A percentile compares a stretch with the other conserved stretches of the same genome.
Evolutionary conservation across 257 asterid species (phyloP).

Genomic region (Nemophila menziesii): DNA sequence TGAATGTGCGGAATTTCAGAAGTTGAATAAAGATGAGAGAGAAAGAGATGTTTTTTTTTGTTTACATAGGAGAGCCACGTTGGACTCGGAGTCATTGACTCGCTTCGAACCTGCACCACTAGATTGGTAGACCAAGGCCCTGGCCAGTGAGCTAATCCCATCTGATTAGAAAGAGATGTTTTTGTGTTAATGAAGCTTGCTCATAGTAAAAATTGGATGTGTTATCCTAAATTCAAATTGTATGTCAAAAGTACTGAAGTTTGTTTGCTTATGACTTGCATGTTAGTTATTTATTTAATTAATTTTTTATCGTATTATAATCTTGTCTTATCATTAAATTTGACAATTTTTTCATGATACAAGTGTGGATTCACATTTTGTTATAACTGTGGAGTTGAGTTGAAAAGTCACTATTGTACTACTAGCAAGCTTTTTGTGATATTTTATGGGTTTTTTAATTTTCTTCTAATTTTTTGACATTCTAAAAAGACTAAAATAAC

Average conservation of each 20-base stretch:
- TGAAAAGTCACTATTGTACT: slow-evolving; percentile 1
- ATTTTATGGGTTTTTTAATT: no score
- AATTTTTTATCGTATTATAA: no score
- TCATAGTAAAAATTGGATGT: slow-evolving; percentile 11
- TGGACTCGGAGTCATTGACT: no score
- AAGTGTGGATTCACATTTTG: slow-evolving; percentile 59
- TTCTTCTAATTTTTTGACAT: no score
- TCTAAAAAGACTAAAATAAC: no score
- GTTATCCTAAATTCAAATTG: slow-evolving; percentile 46
- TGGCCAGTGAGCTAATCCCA: no score
- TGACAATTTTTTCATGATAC: slow-evolving; percentile 4
- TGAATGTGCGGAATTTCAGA: slow-evolving; percentile 37
- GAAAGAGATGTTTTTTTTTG: no score
- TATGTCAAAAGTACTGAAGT: slow-evolving; percentile 47
- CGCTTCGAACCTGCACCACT: no score
- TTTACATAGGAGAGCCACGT: no score
- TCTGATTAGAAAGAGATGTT: no score
- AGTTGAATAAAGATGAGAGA: slow-evolving; percentile 20
- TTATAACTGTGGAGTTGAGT: slow-evolving; percentile 48
- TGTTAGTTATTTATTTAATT: slow-evolving; percentile 24
- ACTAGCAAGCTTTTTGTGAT: slow-evolving; percentile 29
- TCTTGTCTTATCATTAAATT: no score
- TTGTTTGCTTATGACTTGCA: slow-evolving; percentile 58
- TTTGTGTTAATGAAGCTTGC: slow-evolving; percentile 19
- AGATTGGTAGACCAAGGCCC: no score